A percentile compares a stretch with the other conserved stretches of the same genome.
These are phyloP conservation scores for Verticillium isaacii DNA, from an alignment of 2,329 filamentous ascomycete species.

Conservation along the genomic window DNA sequence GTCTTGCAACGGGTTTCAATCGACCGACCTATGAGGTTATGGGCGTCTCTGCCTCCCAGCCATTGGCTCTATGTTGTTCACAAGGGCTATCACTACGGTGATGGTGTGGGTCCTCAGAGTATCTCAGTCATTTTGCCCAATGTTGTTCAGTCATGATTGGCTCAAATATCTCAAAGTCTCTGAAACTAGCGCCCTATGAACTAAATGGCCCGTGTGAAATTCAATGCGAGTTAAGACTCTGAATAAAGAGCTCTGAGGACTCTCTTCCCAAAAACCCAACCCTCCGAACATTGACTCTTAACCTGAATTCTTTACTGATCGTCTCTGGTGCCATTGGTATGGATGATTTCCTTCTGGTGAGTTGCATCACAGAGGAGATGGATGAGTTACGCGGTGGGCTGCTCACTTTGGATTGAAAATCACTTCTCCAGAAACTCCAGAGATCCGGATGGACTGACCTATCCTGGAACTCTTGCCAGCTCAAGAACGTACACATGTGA, in stretches of 20 bases:
- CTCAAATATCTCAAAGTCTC: no score
- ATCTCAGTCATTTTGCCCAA: no score
- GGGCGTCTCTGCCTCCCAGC: no score
- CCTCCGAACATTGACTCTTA: neutral
- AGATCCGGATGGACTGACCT: neutral
- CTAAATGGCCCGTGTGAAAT: no score
- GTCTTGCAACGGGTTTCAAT: no score
- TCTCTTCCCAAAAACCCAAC: neutral
- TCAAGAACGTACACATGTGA: neutral
- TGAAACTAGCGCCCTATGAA: no score
- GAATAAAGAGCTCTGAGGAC: neutral
- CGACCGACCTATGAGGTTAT: no score
- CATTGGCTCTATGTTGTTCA: no score
- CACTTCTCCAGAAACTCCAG: neutral
- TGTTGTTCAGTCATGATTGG: no score
- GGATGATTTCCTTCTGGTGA: neutral
- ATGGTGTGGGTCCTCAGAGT: no score
- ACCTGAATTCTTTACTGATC: neutral
- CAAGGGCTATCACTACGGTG: no score
- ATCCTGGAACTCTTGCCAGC: neutral
- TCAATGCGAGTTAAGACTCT: neutral
- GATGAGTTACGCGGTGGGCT: neutral
- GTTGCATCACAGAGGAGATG: neutral
- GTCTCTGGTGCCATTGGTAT: neutral
- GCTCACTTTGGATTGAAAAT: neutral